Evolutionary conservation across 345 rosid genomes (phyloP).

Genomic region (Populus simonii): DNA sequence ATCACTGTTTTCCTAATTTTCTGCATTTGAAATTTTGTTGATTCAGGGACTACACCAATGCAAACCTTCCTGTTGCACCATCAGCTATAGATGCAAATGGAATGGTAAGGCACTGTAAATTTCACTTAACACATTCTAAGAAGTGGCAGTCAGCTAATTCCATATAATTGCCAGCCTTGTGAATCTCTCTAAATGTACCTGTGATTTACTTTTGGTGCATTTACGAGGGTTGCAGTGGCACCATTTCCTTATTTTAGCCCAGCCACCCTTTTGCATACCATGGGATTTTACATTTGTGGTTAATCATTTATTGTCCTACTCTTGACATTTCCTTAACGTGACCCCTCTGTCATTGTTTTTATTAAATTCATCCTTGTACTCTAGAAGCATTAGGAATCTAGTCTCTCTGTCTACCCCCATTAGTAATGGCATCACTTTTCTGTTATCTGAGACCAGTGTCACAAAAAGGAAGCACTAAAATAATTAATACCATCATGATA

Average conservation of each 20-base stretch:
- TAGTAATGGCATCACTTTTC: background rate
- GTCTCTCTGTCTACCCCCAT: background rate
- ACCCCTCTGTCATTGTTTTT: background rate
- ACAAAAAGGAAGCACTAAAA: background rate
- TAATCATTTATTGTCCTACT: background rate
- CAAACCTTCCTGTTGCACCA: slow-evolving; percentile 94
- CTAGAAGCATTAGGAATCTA: background rate
- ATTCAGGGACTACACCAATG: slow-evolving; percentile 93
- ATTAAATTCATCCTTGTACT: background rate
- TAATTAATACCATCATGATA: background rate
- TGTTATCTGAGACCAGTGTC: background rate
- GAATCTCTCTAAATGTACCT: background rate
- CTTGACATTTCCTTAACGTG: background rate
- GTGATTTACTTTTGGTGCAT: background rate
- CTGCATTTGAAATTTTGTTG: slow-evolving; percentile 6
- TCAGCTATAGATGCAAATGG: slow-evolving; percentile 91
- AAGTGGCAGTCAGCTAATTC: background rate
- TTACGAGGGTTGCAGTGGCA: background rate
- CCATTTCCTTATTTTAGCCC: background rate
- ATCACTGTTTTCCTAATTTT: background rate
- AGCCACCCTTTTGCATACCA: background rate
- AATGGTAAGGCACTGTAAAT: slow-evolving; percentile 45
- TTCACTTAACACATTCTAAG: background rate
- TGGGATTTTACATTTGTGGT: background rate
- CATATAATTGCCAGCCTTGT: background rate